Evolutionary conservation across 2,329 filamentous ascomycete species (phyloP).

Genomic region (Monilinia vaccinii-corymbosi): DNA sequence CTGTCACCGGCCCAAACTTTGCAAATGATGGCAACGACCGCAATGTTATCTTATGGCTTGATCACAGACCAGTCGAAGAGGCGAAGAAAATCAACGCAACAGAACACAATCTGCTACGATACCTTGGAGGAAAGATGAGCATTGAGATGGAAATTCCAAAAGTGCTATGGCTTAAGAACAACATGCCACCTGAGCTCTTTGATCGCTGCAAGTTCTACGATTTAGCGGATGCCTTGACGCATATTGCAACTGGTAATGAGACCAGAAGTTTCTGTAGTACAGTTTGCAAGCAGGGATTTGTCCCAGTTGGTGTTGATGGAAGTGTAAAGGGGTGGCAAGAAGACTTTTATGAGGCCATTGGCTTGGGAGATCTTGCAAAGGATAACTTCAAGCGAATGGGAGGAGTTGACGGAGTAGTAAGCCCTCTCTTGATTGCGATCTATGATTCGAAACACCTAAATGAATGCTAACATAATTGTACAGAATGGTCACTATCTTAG

Average conservation of each 20-base stretch:
- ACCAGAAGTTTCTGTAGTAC: conserved; percentile 90
- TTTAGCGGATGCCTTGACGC: conserved; percentile 82
- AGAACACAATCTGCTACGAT: conserved; percentile 83
- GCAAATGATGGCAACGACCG: conserved; percentile 72
- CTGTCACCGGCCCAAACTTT: conserved; percentile 85
- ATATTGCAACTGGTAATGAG: conserved; percentile 87
- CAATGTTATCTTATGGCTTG: conserved; percentile 95
- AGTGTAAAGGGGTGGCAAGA: conserved; percentile 98
- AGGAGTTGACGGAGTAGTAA: conserved; percentile 89
- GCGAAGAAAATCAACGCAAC: conserved; percentile 91
- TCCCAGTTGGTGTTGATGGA: conserved; percentile 93
- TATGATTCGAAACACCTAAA: conserved; percentile 9
- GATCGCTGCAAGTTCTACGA: conserved; percentile 96
- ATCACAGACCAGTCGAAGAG: conserved; percentile 86
- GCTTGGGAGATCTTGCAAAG: conserved; percentile 72
- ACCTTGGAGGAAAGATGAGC: conserved; percentile 96
- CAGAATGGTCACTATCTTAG: conserved; percentile 89
- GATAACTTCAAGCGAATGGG: conserved; percentile 91
- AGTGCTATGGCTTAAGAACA: conserved; percentile 95
- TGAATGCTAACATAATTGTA: conserved; percentile 9
- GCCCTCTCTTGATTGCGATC: conserved; percentile 38
- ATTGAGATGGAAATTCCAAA: conserved; percentile 99
- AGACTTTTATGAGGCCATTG: conserved; percentile 82
- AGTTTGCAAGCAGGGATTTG: conserved; percentile 94
- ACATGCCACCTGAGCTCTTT: conserved; percentile 90